These are phyloP conservation scores for Mycena leptocephala DNA, from an alignment of 768 basidiomycete genomes.

Conservation along the genomic window DNA sequence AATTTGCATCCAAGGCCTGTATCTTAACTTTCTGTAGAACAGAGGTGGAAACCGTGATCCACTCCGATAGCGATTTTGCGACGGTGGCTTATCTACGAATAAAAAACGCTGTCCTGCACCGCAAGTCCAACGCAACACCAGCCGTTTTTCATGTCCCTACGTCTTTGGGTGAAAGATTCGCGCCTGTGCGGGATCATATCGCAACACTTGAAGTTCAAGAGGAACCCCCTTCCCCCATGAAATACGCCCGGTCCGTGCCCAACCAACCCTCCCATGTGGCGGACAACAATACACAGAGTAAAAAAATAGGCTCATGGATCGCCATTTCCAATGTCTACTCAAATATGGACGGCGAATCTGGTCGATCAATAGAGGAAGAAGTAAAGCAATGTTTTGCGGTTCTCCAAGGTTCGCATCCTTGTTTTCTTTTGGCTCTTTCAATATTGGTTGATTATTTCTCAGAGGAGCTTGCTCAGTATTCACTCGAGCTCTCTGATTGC, in stretches of 20 bases:
- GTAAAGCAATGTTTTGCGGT: conserved; percentile 77
- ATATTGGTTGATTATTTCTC: conserved; percentile 10
- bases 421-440: background rate
- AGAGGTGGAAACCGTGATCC: conserved; percentile 81
- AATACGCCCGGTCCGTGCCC: background rate
- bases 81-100: conserved; percentile 94
- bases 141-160: conserved; percentile 60
- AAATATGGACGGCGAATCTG: conserved; percentile 37
- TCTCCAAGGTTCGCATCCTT: conserved; percentile 68
- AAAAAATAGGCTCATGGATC: conserved; percentile 75
- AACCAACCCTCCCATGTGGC: background rate
- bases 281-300: conserved; percentile 37
- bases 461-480: conserved; percentile 70
- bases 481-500: conserved; percentile 71
- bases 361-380: conserved; percentile 77
- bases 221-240: background rate
- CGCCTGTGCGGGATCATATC: conserved; percentile 44
- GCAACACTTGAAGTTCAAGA: conserved; percentile 7
- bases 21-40: conserved; percentile 55
- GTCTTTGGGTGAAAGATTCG: conserved; percentile 65
- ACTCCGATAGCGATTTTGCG: conserved; percentile 87
- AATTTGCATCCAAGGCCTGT: background rate
- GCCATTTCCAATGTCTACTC: conserved; percentile 70
- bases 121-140: conserved; percentile 56
- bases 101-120: conserved; percentile 74